These are phyloP conservation scores for Rhizopus microsporus DNA, from an alignment of 371 early-diverging fungal species.

Conservation along the genomic window DNA sequence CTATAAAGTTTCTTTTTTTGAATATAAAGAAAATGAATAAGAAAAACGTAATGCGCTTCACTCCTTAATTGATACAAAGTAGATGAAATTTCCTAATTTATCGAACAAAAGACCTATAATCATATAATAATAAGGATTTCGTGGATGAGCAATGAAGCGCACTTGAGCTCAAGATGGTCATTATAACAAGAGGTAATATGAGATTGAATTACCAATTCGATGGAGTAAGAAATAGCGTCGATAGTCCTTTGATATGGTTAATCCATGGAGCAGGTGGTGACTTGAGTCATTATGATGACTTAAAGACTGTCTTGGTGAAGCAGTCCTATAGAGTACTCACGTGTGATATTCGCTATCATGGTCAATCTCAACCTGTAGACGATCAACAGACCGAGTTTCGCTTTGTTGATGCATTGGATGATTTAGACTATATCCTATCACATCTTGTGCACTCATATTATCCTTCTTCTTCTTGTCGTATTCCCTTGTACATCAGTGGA, in stretches of 20 bases:
- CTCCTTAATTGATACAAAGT: too few relatives aligned
- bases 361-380: conserved; percentile 26
- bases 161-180: background rate
- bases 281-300: conserved; percentile 28
- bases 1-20: too few relatives aligned
- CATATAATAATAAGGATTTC: background rate
- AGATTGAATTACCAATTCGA: conserved; percentile 9
- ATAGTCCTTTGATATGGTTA: conserved; percentile 17
- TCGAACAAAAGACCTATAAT: conserved; percentile 24
- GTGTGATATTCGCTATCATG: conserved; percentile 39
- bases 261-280: conserved; percentile 48
- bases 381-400: conserved; percentile 1
- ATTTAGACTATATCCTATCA: conserved; percentile 20
- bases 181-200: background rate
- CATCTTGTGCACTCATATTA: conserved; percentile 17
- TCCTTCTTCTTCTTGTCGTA: background rate
- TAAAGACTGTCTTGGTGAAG: conserved; percentile 15
- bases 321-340: conserved; percentile 31
- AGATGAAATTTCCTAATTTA: conserved; percentile 11
- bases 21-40: too few relatives aligned
- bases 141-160: background rate
- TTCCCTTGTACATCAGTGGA: conserved; percentile 32
- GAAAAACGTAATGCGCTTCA: too few relatives aligned
- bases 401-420: conserved; percentile 22
- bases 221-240: conserved; percentile 9